phyloP scores from a whole-genome alignment of 352 stramenopile species.

The Discostella stelligera region DNA sequence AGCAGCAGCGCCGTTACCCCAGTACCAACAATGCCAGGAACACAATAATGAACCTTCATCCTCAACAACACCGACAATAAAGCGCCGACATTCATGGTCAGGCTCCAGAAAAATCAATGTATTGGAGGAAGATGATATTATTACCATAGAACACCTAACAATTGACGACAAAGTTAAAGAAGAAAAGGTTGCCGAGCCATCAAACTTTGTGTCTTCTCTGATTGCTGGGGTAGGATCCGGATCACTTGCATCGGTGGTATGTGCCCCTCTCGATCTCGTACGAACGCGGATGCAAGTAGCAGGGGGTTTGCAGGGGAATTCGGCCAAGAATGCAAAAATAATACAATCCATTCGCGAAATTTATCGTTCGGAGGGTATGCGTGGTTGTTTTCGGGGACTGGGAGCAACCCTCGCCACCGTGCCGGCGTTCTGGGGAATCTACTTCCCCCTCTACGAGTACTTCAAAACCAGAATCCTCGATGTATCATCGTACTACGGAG shows the following conservation, averaged over 20 bases:
- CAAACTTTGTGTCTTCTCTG: constrained; percentile 55
- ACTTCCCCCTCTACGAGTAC: constrained; percentile 80
- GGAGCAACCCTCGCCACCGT: constrained; percentile 75
- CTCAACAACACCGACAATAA: constrained; percentile 7
- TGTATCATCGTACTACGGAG: constrained; percentile 31
- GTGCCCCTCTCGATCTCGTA: constrained; percentile 80
- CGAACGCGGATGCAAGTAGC: constrained; percentile 78
- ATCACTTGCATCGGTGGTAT: constrained; percentile 70
- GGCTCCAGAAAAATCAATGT: constrained; percentile 49
- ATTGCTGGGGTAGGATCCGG: constrained; percentile 72
- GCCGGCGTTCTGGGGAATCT: constrained; percentile 80
- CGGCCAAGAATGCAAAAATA: constrained; percentile 30
- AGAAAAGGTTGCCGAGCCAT: constrained; percentile 14
- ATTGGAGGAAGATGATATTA: constrained; percentile 29
- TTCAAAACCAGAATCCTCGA: constrained; percentile 57
- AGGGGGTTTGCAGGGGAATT: constrained; percentile 38
- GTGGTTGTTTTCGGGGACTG: constrained; percentile 77
- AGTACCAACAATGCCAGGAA: constrained; percentile 17
- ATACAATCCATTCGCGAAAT: constrained; percentile 59
- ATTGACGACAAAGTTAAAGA: not conserved
- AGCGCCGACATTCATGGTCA: constrained; percentile 42
- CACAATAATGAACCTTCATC: constrained; percentile 11
- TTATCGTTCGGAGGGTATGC: constrained; percentile 63
- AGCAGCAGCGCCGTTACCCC: not conserved
- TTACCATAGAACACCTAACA: constrained; percentile 1